Evolutionary conservation across 176 grass and related monocot species (phyloP).

Genomic region (Thinopyrum elongatum): DNA sequence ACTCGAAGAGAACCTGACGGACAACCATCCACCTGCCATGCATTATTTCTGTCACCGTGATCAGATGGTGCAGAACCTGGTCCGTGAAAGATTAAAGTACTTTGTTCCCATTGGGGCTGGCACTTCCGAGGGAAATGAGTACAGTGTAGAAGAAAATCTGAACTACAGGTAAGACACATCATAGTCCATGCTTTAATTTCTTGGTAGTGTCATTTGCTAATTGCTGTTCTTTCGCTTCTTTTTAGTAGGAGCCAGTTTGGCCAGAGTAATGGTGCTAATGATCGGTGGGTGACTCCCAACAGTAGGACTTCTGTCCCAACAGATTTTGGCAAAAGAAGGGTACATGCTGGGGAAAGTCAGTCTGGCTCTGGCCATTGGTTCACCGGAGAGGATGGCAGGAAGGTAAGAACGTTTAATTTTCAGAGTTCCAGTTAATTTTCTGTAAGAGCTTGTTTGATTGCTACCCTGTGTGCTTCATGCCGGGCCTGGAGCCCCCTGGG

Average conservation of each 20-base stretch:
- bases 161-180: constrained; percentile 41
- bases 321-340: constrained; percentile 73
- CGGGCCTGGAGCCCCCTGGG: too few relatives aligned
- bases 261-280: constrained; percentile 15
- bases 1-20: constrained; percentile 28
- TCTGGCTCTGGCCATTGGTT: constrained; percentile 94
- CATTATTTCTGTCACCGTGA: constrained; percentile 74
- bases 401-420: constrained; percentile 40
- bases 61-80: constrained; percentile 52
- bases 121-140: constrained; percentile 33
- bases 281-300: constrained; percentile 37
- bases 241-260: constrained; percentile 41
- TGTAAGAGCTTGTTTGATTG: not conserved
- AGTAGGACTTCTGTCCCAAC: constrained; percentile 37
- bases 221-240: not conserved
- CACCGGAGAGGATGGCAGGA: constrained; percentile 64
- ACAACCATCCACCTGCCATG: constrained; percentile 51
- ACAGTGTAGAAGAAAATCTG: constrained; percentile 33
- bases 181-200: not conserved
- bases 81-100: constrained; percentile 50
- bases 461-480: not conserved
- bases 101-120: constrained; percentile 60
- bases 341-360: constrained; percentile 44
- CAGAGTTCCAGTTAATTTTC: not conserved
- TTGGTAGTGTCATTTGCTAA: constrained; percentile 19